Evolutionary conservation across 805 yeast species (phyloP).

Genomic region (Metschnikowia aberdeeniae): DNA sequence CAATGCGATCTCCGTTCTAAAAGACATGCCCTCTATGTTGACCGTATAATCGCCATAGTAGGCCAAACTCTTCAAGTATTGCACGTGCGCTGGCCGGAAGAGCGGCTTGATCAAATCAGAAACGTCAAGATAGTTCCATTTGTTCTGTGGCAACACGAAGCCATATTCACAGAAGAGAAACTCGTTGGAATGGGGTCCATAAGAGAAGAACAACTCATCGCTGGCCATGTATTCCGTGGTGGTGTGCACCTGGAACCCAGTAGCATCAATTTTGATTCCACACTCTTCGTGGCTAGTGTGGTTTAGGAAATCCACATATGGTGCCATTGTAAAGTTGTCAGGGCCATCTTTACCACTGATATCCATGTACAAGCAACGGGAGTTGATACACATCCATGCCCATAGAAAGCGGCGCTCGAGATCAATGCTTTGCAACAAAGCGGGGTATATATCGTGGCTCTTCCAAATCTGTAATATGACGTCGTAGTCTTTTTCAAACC

Average conservation of each 20-base stretch:
- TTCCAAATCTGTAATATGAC: constrained; percentile 20
- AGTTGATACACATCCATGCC: constrained; percentile 85
- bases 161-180: constrained; percentile 86
- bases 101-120: constrained; percentile 40
- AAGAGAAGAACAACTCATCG: constrained; percentile 68
- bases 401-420: constrained; percentile 42
- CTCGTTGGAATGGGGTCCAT: constrained; percentile 87
- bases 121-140: constrained; percentile 70
- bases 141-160: constrained; percentile 54
- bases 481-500: constrained; percentile 46
- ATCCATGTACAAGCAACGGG: constrained; percentile 83
- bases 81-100: constrained; percentile 31
- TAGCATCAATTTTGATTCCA: constrained; percentile 39
- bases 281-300: constrained; percentile 59
- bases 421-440: constrained; percentile 18
- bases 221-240: constrained; percentile 23
- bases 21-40: constrained; percentile 50
- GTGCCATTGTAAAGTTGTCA: constrained; percentile 86
- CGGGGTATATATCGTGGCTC: not conserved
- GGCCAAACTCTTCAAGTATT: constrained; percentile 46
- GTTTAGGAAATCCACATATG: constrained; percentile 83
- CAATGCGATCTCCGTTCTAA: constrained; percentile 71
- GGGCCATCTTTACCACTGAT: constrained; percentile 49
- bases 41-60: constrained; percentile 78
- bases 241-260: constrained; percentile 51